Conservation (phyloP, 106 monocot species). For the Allium cepa region DNA sequence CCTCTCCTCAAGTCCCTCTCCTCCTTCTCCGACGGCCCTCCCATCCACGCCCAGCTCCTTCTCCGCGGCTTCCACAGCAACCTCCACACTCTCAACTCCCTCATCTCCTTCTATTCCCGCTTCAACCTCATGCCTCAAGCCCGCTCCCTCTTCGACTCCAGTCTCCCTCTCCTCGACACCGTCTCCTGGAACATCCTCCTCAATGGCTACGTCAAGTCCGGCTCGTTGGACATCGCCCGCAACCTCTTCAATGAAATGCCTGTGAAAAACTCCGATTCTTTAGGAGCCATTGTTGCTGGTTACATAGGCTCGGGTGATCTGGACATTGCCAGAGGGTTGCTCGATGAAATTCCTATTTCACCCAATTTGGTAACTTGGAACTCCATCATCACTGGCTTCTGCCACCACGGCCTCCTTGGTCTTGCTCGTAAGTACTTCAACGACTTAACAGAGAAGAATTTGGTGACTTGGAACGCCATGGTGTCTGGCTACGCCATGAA, state of each 20-base stretch:
- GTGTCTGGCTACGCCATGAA: conserved; percentile 25
- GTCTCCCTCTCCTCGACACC: conserved; percentile 17
- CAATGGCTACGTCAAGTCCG: conserved; percentile 51
- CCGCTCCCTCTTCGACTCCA: conserved; percentile 34
- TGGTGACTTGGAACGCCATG: conserved; percentile 49
- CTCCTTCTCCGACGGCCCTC: conserved; percentile 3
- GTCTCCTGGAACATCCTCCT: conserved; percentile 74
- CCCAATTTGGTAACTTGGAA: conserved; percentile 59
- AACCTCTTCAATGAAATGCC: conserved; percentile 72
- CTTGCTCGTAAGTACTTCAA: conserved; percentile 62
- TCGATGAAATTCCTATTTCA: conserved; percentile 44
- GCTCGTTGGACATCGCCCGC: conserved; percentile 26
- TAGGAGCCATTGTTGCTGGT: conserved; percentile 50
- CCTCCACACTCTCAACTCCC: conserved; percentile 41
- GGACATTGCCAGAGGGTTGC: conserved; percentile 38
- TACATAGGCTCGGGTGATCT: conserved; percentile 42
- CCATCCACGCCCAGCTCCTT: conserved; percentile 29
- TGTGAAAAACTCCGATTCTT: conserved; percentile 49
- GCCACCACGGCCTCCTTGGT: conserved; percentile 32
- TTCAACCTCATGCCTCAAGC: conserved; percentile 35
- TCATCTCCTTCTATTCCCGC: conserved; percentile 42
- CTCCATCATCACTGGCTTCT: conserved; percentile 52
- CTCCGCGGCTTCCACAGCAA: conserved; percentile 35
- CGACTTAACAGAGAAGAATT: conserved; percentile 48
- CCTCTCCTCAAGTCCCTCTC: conserved; percentile 18